Conservation (phyloP, 2,329 filamentous ascomycete species). For the Tetracladium maxilliforme region DNA sequence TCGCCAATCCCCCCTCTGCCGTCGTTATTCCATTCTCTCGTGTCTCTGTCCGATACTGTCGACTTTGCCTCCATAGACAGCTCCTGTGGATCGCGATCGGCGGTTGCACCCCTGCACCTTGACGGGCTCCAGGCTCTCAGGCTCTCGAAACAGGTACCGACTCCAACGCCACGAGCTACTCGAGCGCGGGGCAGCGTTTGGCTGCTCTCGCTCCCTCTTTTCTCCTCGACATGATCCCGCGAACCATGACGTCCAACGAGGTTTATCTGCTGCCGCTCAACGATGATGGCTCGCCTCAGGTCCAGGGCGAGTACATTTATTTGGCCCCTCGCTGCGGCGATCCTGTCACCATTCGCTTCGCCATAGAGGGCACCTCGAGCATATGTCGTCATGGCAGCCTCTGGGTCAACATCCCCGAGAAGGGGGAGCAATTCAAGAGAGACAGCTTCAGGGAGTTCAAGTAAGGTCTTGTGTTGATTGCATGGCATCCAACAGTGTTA, state of each 20-base stretch:
- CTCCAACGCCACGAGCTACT: too few relatives aligned
- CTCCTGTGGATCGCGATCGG: too few relatives aligned
- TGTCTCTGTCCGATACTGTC: too few relatives aligned
- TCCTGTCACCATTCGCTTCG: conserved; percentile 73
- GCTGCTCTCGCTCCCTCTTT: not conserved
- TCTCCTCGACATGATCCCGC: conserved; percentile 31
- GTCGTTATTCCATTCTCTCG: too few relatives aligned
- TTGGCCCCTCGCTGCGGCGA: conserved; percentile 59
- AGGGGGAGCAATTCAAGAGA: conserved; percentile 62
- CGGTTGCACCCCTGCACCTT: too few relatives aligned
- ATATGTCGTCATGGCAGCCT: conserved; percentile 89
- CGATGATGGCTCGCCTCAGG: conserved; percentile 82
- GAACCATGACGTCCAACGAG: conserved; percentile 50
- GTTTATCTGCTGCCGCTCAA: conserved; percentile 84
- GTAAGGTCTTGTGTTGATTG: conserved; percentile 35
- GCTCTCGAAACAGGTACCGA: too few relatives aligned
- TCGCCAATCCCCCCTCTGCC: too few relatives aligned
- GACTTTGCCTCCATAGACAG: too few relatives aligned
- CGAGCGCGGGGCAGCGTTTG: too few relatives aligned
- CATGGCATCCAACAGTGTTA: not conserved
- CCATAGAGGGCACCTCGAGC: conserved; percentile 87
- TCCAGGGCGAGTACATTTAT: conserved; percentile 84
- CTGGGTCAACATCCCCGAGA: conserved; percentile 87
- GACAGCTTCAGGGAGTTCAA: conserved; percentile 76
- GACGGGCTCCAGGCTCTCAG: too few relatives aligned